phyloP scores from a whole-genome alignment of 169 alveolate species.

The Plasmodium vivax region DNA sequence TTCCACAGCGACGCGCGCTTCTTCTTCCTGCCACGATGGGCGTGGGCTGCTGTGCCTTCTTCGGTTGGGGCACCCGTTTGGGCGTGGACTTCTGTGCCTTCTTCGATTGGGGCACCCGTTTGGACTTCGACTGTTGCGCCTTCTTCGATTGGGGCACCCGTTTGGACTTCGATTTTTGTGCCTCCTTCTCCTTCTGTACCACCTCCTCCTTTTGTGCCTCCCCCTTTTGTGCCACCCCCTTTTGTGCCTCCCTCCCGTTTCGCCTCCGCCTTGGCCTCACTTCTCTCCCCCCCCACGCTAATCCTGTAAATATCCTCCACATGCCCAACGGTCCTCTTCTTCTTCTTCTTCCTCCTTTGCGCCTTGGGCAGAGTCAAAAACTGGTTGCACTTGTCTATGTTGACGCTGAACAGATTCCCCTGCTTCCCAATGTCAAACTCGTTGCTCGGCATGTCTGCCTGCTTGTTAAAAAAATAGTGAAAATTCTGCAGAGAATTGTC shows the following conservation, averaged over 20 bases:
- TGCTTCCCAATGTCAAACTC: background rate
- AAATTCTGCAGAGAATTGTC: constrained; percentile 31
- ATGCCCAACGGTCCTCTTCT: background rate
- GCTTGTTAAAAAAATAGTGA: constrained; percentile 35
- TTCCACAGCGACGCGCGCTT: constrained; percentile 4
- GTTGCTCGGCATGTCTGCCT: background rate
- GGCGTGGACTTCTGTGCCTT: background rate
- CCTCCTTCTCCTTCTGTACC: background rate
- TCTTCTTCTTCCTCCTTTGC: background rate
- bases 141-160: background rate
- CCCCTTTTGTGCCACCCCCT: background rate
- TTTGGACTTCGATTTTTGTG: background rate
- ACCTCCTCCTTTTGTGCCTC: background rate
- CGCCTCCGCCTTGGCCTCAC: background rate
- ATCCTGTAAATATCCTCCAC: background rate
- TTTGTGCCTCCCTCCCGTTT: background rate
- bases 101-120: no score
- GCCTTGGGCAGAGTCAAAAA: background rate
- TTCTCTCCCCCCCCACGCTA: background rate
- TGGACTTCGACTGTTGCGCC: no score
- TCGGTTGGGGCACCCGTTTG: background rate
- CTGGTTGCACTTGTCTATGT: constrained; percentile 38
- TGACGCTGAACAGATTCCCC: constrained; percentile 18
- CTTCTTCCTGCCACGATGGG: background rate
- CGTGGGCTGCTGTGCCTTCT: background rate